Percentiles rank a stretch among this genome's conserved stretches.
Conservation (phyloP, 495 filamentous ascomycete species). For the Chaetomium tenue region DNA sequence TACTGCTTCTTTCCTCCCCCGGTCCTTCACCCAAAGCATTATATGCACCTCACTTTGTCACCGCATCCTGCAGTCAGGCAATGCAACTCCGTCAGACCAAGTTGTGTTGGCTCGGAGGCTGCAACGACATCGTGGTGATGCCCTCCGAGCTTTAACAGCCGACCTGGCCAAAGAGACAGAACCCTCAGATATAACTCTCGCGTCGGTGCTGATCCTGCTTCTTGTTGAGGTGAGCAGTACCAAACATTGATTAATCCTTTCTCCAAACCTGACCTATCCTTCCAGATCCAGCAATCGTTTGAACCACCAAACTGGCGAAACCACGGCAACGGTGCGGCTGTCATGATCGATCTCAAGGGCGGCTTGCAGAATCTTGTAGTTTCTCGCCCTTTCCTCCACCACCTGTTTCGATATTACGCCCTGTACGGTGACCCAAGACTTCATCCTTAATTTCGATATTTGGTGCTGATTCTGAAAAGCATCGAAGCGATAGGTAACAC, state of each 20-base stretch:
- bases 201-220: slow-evolving; percentile 1
- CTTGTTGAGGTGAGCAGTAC: slow-evolving; percentile 1
- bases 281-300: slow-evolving; percentile 10
- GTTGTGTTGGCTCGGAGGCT: slow-evolving; percentile 4
- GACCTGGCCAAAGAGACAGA: slow-evolving; percentile 3
- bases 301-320: slow-evolving; percentile 12
- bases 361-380: slow-evolving; percentile 5
- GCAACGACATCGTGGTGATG: slow-evolving; percentile 7
- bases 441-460: neutral
- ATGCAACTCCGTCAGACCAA: neutral
- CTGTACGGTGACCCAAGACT: neutral
- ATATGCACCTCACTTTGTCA: slow-evolving; percentile 14
- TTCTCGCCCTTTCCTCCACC: slow-evolving; percentile 4
- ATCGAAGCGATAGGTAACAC: slow-evolving; percentile 11
- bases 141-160: neutral
- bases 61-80: slow-evolving; percentile 11
- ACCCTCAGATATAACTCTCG: neutral
- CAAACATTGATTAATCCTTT: neutral
- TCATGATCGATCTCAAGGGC: slow-evolving; percentile 5
- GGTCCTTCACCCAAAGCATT: slow-evolving; percentile 1
- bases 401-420: slow-evolving; percentile 16
- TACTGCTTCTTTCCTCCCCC: neutral
- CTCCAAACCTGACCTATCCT: neutral
- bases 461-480: neutral
- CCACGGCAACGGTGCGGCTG: slow-evolving; percentile 5